These are phyloP conservation scores for Coniochaeta prunicola DNA, from an alignment of 2,329 filamentous ascomycete genomes.

Conservation along the genomic window DNA sequence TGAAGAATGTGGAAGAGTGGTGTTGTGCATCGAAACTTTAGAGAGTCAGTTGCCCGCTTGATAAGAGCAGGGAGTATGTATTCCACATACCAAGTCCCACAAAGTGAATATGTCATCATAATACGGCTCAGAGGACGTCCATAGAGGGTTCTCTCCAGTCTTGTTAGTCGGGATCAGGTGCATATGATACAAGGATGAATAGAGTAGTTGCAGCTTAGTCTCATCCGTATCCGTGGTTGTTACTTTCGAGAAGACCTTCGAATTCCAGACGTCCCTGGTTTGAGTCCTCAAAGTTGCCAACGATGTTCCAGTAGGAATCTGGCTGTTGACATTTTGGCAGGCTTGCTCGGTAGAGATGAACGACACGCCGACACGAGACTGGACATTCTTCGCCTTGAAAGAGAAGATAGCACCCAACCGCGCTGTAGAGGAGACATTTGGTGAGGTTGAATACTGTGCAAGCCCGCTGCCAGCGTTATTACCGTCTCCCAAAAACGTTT, in stretches of 20 bases:
- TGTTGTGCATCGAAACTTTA: slow-evolving; percentile 54
- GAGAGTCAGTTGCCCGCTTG: slow-evolving; percentile 11
- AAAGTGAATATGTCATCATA: slow-evolving; percentile 67
- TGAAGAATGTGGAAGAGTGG: slow-evolving; percentile 59
- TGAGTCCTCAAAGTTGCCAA: slow-evolving; percentile 36
- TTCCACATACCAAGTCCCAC: slow-evolving; percentile 43
- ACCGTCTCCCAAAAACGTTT: slow-evolving; percentile 32
- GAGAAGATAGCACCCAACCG: slow-evolving; percentile 46
- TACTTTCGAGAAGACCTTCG: slow-evolving; percentile 55
- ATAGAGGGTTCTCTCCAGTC: slow-evolving; percentile 63
- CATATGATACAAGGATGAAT: slow-evolving; percentile 64
- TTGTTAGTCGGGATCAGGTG: slow-evolving; percentile 62
- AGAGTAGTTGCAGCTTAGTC: slow-evolving; percentile 52
- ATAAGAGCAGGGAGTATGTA: background rate
- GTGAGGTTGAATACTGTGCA: slow-evolving; percentile 22
- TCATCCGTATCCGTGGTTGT: slow-evolving; percentile 49
- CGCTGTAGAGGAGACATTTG: slow-evolving; percentile 26
- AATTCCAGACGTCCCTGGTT: slow-evolving; percentile 51
- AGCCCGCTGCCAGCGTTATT: slow-evolving; percentile 22
- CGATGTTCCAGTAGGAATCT: slow-evolving; percentile 41
- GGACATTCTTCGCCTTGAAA: slow-evolving; percentile 38
- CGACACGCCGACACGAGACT: slow-evolving; percentile 58
- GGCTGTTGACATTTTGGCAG: slow-evolving; percentile 47
- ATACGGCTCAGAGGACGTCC: slow-evolving; percentile 58
- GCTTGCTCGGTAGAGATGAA: slow-evolving; percentile 58